These are phyloP conservation scores for Talaromyces thailandensis DNA, from an alignment of 495 filamentous ascomycete genomes.

Conservation along the genomic window DNA sequence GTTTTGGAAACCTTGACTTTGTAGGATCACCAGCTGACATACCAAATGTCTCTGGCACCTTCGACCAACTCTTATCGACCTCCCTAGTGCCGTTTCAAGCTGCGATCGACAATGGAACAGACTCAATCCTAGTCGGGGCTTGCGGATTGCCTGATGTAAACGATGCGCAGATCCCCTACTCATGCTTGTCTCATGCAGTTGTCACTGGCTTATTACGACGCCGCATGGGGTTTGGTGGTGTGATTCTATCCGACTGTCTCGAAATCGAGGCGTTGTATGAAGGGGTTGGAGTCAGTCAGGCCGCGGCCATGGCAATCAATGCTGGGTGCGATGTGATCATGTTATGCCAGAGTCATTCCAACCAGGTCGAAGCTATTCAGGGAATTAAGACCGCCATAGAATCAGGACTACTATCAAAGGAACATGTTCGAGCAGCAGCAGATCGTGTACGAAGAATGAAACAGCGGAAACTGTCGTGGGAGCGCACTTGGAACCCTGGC, in stretches of 20 bases:
- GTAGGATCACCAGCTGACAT: conserved; percentile 4
- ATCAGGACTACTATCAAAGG: neutral
- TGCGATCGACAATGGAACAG: conserved; percentile 1
- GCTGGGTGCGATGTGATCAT: conserved; percentile 6
- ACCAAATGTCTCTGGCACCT: conserved; percentile 3
- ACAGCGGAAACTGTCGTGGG: conserved; percentile 2
- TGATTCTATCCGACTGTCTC: conserved; percentile 5
- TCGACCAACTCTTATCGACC: neutral
- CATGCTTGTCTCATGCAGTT: conserved; percentile 1
- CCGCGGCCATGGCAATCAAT: conserved; percentile 5
- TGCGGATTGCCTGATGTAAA: conserved; percentile 4
- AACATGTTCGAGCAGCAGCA: neutral
- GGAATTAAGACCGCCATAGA: conserved; percentile 1
- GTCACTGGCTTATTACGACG: conserved; percentile 5
- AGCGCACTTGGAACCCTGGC: neutral
- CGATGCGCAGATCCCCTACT: neutral
- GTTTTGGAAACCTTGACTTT: conserved; percentile 4
- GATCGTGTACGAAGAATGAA: conserved; percentile 2
- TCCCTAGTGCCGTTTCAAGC: conserved; percentile 3
- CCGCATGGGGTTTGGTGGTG: conserved; percentile 4
- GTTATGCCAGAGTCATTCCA: conserved; percentile 6
- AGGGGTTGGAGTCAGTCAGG: conserved; percentile 4
- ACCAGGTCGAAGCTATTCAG: conserved; percentile 3
- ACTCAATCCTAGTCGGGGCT: conserved; percentile 3
- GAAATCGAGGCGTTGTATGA: conserved; percentile 5